These are phyloP conservation scores for Sordariomycetes sp. DNA, from an alignment of 2,329 filamentous ascomycete genomes.

Conservation along the genomic window DNA sequence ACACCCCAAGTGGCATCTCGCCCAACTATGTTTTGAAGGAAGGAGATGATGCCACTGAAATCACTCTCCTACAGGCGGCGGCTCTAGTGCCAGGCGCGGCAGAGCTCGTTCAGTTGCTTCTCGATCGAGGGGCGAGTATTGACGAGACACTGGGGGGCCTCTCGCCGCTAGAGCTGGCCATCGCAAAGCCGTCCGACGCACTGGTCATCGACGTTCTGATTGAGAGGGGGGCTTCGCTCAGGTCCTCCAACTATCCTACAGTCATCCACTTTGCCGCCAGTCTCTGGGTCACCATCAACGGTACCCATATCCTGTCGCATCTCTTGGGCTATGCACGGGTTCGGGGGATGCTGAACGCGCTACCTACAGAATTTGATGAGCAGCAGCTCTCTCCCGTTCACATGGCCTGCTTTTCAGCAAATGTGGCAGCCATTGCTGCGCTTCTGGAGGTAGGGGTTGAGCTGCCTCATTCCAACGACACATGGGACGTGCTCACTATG, in stretches of 20 bases:
- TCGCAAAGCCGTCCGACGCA: not conserved
- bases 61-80: not conserved
- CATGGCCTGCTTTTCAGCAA: not conserved
- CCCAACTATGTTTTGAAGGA: not conserved
- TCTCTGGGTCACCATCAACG: not conserved
- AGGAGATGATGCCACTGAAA: not conserved
- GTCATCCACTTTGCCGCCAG: not conserved
- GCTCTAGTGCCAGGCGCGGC: not conserved
- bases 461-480: not conserved
- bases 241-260: not conserved
- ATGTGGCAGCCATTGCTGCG: not conserved
- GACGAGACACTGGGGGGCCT: not conserved
- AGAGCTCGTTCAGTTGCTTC: not conserved
- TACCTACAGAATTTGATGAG: not conserved
- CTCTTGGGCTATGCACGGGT: not conserved
- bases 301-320: not conserved
- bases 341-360: not conserved
- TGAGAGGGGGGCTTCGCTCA: not conserved
- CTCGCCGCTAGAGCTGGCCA: not conserved
- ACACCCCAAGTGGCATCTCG: not conserved
- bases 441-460: not conserved
- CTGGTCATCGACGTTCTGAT: not conserved
- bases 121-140: not conserved
- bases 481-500: not conserved
- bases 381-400: not conserved